These are phyloP conservation scores for Pseudopyrenochaeta lycopersici DNA, from an alignment of 2,329 filamentous ascomycete species.

Conservation along the genomic window DNA sequence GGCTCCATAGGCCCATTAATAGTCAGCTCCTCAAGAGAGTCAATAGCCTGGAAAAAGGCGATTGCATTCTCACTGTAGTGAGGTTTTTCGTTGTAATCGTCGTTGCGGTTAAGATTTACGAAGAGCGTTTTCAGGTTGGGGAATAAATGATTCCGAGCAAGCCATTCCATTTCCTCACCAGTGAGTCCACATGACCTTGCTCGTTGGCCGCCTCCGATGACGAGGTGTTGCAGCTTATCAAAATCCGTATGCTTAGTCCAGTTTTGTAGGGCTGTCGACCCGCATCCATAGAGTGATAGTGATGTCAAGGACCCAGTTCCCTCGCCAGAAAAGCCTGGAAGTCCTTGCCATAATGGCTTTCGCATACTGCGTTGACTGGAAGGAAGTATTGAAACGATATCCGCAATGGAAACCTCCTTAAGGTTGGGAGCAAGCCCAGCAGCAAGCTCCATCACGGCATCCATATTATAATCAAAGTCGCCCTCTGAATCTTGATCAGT, in stretches of 20 bases:
- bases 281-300: conserved; percentile 18
- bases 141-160: conserved; percentile 17
- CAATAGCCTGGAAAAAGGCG: conserved; percentile 25
- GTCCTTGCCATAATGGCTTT: conserved; percentile 26
- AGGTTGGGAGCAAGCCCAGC: no score
- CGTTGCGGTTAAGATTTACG: conserved; percentile 19
- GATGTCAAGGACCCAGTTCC: conserved; percentile 22
- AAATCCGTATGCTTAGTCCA: conserved; percentile 29
- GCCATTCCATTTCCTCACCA: conserved; percentile 27
- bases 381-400: no score
- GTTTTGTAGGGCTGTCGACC: conserved; percentile 8
- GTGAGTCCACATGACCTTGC: conserved; percentile 9
- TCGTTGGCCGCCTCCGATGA: conserved; percentile 2
- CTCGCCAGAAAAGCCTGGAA: conserved; percentile 18
- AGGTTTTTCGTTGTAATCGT: conserved; percentile 18
- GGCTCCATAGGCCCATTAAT: conserved; percentile 22
- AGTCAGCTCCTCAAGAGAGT: conserved; percentile 21
- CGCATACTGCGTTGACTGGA: no score
- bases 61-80: conserved; percentile 23
- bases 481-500: no score
- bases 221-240: conserved; percentile 21
- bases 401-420: no score
- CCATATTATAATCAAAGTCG: no score
- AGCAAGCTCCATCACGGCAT: no score
- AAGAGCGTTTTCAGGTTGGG: conserved; percentile 15